Base-by-base conservation (phyloP, 208 protist genomes). In the Naegleria lovaniensis region DNA sequence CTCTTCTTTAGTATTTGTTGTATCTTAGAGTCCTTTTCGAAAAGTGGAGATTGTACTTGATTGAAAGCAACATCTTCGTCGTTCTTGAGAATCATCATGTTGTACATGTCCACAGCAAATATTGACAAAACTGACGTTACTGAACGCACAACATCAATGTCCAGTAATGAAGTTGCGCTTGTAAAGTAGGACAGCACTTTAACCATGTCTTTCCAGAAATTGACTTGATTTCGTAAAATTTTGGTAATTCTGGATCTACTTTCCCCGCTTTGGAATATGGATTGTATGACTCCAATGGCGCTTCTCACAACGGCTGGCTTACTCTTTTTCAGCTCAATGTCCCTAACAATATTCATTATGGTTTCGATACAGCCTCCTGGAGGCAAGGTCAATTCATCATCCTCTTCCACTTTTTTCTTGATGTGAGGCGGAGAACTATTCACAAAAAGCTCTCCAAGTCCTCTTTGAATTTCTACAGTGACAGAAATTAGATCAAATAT, bases 401-500 rank as follows among this genome's bases (percentile, higher is more conserved):
- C n/a, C 29, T 79, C n/a, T n/a, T 79, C 29, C 29, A 36, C 6
- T 33, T 29, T 36, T 11, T 36, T 79, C 25, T 36, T 79, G 9
- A 79, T 79, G 6, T 79, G 5, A 36, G 67, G 6, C 7, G 67
- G 67, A 36, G 29, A 36, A 6, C 25, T 36, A 40, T 33, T 89
- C 29, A 89, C 36, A 40, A 89, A 89, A 3, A 89, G 25, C 16
- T 55, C 41, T n/a, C 29, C 41, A 9, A 89, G 67, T 22, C 85
- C 85, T 41, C 85, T 38, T 67, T 89, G 85, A 41, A 67, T 89
- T 89, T 89, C n/a, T 55, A 89, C 36, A 11, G 51, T 67, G n/a
- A 33, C 59, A 7, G 41, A 9, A 13, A 89, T 89, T 67, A 89
- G 29, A 41, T 55, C 85, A 25, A 89, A 40, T 5, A 89, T 59